Evolutionary conservation across 345 rosid species (phyloP).

Genomic region (Eucalyptus shirleyi): DNA sequence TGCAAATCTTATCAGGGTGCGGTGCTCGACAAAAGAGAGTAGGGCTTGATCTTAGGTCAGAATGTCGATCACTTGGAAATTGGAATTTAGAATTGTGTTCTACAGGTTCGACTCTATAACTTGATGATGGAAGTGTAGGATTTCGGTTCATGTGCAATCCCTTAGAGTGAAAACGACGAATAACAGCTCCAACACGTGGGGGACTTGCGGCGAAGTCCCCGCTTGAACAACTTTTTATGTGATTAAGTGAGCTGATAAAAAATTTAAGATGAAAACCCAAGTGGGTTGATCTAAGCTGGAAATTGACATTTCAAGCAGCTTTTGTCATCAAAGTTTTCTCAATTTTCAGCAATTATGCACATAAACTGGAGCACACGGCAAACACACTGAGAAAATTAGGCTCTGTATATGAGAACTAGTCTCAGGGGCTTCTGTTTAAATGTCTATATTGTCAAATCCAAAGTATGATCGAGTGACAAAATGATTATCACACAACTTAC

Average conservation of each 20-base stretch:
- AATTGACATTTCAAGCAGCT: background rate
- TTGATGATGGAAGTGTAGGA: background rate
- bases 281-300: background rate
- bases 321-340: background rate
- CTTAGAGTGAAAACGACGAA: background rate
- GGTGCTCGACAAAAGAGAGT: background rate
- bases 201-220: background rate
- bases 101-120: background rate
- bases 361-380: background rate
- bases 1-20: background rate
- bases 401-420: background rate
- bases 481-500: background rate
- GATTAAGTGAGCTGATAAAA: background rate
- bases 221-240: background rate
- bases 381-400: background rate
- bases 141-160: background rate
- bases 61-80: background rate
- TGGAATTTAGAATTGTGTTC: background rate
- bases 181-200: background rate
- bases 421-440: background rate
- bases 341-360: background rate
- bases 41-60: background rate
- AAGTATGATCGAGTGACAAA: background rate
- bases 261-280: background rate
- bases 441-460: background rate